phyloP scores from a whole-genome alignment of 2,329 filamentous ascomycete species.

The Talaromyces pinophilus region DNA sequence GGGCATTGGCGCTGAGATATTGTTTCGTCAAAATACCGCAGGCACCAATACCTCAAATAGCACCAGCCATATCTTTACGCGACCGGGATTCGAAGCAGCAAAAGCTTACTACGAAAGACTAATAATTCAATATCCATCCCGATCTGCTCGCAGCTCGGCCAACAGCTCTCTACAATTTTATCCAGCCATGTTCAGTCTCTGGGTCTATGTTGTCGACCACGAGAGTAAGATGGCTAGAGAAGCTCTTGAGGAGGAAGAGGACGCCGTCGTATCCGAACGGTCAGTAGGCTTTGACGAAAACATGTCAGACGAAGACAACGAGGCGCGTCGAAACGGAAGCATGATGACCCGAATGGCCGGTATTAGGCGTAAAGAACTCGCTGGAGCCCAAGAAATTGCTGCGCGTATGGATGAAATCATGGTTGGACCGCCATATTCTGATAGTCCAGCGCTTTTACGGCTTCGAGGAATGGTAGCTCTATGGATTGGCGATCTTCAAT shows the following conservation, averaged over 20 bases:
- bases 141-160: slow-evolving; percentile 58
- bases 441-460: slow-evolving; percentile 65
- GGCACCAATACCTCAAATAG: slow-evolving; percentile 7
- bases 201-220: slow-evolving; percentile 72
- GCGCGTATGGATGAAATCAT: slow-evolving; percentile 71
- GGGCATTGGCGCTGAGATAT: slow-evolving; percentile 81
- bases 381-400: slow-evolving; percentile 63
- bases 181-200: slow-evolving; percentile 75
- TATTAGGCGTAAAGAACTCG: slow-evolving; percentile 56
- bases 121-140: slow-evolving; percentile 74
- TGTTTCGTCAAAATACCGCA: slow-evolving; percentile 57
- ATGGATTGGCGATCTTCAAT: slow-evolving; percentile 69
- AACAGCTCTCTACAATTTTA: slow-evolving; percentile 75
- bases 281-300: slow-evolving; percentile 35
- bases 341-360: slow-evolving; percentile 33
- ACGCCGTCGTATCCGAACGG: slow-evolving; percentile 29
- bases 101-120: slow-evolving; percentile 75
- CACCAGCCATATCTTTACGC: slow-evolving; percentile 41
- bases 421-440: slow-evolving; percentile 68
- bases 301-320: slow-evolving; percentile 28
- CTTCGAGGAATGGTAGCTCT: slow-evolving; percentile 73
- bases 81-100: slow-evolving; percentile 58
- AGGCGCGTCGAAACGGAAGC: slow-evolving; percentile 39
- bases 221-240: slow-evolving; percentile 55
- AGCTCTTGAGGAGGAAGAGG: slow-evolving; percentile 35